A percentile compares a stretch with the other conserved stretches of the same genome.
phyloP scores from a whole-genome alignment of 1,284 basidiomycete genomes.

The Lentinus polychrous region DNA sequence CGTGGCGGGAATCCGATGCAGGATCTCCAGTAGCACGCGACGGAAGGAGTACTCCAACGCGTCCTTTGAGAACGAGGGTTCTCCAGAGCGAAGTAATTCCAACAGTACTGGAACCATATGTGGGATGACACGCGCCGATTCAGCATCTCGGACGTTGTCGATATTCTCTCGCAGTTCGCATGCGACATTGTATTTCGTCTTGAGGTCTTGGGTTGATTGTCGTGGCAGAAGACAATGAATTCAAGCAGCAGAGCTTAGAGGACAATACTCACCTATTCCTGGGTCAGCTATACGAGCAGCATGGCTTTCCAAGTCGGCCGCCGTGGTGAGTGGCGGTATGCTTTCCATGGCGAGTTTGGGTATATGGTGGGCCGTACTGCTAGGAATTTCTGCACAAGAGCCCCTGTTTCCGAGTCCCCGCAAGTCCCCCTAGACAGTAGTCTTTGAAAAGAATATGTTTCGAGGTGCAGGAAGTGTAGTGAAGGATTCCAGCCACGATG shows the following conservation, averaged over 20 bases:
- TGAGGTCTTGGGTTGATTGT: constrained; percentile 44
- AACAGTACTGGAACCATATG: constrained; percentile 77
- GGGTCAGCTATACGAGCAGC: constrained; percentile 70
- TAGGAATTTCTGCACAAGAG: too few relatives aligned
- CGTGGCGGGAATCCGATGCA: constrained; percentile 82
- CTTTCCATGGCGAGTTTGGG: constrained; percentile 31
- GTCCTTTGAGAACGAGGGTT: constrained; percentile 75
- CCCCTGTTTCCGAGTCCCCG: too few relatives aligned
- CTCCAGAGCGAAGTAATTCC: constrained; percentile 72
- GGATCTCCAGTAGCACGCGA: constrained; percentile 78
- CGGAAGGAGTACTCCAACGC: constrained; percentile 83
- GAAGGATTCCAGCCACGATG: too few relatives aligned
- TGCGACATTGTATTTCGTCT: constrained; percentile 62
- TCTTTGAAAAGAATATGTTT: too few relatives aligned
- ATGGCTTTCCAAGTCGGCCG: constrained; percentile 60
- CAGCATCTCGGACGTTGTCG: constrained; percentile 78
- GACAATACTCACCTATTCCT: constrained; percentile 43
- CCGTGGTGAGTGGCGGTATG: constrained; percentile 37
- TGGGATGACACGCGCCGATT: constrained; percentile 67
- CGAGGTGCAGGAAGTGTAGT: too few relatives aligned
- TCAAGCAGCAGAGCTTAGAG: not conserved
- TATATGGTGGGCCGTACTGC: not conserved
- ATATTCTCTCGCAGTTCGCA: constrained; percentile 84
- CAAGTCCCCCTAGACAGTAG: too few relatives aligned
- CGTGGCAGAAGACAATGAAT: not conserved